A percentile compares a stretch with the other conserved stretches of the same genome.
Evolutionary conservation across 768 basidiomycete genomes (phyloP).

Genomic region (Suillus hirtellus): DNA sequence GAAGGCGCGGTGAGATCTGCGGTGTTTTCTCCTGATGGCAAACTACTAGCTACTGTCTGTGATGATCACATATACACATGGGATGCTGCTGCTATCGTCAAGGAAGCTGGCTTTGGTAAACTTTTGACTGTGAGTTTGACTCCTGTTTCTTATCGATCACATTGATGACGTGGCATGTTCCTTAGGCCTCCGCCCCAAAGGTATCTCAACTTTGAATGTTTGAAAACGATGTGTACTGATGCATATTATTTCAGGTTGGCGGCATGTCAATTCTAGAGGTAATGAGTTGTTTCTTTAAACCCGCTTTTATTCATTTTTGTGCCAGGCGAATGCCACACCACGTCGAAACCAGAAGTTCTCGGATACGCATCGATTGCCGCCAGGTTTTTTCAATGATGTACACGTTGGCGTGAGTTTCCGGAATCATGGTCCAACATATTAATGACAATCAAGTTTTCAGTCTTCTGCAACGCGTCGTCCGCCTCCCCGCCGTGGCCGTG

Average conservation of each 20-base stretch:
- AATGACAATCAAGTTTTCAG: not conserved
- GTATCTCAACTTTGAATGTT: not conserved
- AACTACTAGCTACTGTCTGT: not conserved
- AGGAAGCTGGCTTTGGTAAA: not conserved
- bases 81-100: not conserved
- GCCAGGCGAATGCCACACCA: not conserved
- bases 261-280: not conserved
- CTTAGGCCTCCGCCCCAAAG: not conserved
- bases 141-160: not conserved
- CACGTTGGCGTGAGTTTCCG: not conserved
- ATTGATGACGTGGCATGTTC: not conserved
- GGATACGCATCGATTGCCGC: not conserved
- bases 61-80: slow-evolving; percentile 2
- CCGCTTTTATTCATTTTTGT: not conserved
- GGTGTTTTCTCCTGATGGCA: not conserved
- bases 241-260: not conserved
- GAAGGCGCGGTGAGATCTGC: not conserved
- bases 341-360: not conserved
- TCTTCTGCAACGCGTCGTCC: not conserved
- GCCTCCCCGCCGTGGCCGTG: not conserved
- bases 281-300: not conserved
- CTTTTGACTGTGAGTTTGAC: slow-evolving; percentile 1
- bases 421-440: not conserved
- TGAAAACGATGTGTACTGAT: not conserved
- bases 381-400: not conserved